Evolutionary conservation across 805 yeast species (phyloP), one percentile per base, ranked within the genome.

Genomic region (Saturnispora sanitii): DNA sequence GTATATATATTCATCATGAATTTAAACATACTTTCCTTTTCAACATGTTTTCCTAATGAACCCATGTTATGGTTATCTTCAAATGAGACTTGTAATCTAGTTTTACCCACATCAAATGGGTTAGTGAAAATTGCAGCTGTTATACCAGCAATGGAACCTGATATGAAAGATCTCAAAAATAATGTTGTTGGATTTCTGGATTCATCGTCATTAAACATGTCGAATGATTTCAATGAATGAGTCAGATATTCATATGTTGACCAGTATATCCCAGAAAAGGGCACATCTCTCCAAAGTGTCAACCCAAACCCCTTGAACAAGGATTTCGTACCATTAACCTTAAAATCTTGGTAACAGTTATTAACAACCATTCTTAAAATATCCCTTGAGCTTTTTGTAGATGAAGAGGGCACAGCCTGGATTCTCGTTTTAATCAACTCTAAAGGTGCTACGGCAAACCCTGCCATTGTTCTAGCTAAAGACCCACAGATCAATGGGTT

Each of bases 41-140:
- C 44, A 7, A 33, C 18, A 20, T 23, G 37, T 37, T 19, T 38
- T 30, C 31, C 46, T 32, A 40, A 28, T 20, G 49, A 20, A 23
- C 52, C 50, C 38, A 44, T 3, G 16, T 43, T 35, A 8, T 40
- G 20, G 9, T 38, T 48, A 30, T 51, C 61, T 47, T 58, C 71
- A 49, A 62, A 58, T n/a, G 71, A 64, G 4, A 84, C 71, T 60
- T 92, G 98, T 45, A 85, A 65, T 52, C 97, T 69, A 4, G 98
- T 92, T 54, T 92, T 92, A 4, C 96, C 97, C 8, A 92, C 98
- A 58, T 92, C 98, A 53, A 92, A 92, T 1, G 98, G 97, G 43
- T 94, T 87, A 2, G 98, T 92, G 32, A 73, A 64, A 2, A 90
- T 50, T 0, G 97, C 96, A 0, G 96, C 96, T 4, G 83, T 62